These are phyloP conservation scores for Eimeria tenella DNA, from an alignment of 169 alveolate species.

Conservation along the genomic window DNA sequence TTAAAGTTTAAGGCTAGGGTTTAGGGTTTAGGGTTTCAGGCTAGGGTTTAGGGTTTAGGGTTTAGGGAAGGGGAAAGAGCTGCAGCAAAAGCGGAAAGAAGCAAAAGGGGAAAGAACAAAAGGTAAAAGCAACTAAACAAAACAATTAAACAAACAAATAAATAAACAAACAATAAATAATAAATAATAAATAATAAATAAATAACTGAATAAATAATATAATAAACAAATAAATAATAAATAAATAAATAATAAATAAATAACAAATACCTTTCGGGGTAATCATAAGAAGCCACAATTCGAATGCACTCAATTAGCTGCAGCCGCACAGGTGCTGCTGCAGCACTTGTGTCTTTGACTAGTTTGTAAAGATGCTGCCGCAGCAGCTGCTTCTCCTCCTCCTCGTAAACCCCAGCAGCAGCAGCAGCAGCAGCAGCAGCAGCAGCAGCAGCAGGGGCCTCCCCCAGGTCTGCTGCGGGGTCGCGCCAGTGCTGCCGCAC, in stretches of 20 bases:
- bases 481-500: constrained; percentile 56
- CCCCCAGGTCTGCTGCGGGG: not conserved
- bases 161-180: too few relatives aligned
- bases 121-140: too few relatives aligned
- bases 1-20: too few relatives aligned
- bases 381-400: constrained; percentile 36
- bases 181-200: not conserved
- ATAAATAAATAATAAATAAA: not conserved
- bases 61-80: too few relatives aligned
- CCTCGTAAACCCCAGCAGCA: not conserved
- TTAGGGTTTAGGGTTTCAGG: too few relatives aligned
- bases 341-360: not conserved
- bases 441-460: not conserved
- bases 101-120: too few relatives aligned
- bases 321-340: constrained; percentile 24
- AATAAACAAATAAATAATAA: too few relatives aligned
- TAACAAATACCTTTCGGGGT: not conserved
- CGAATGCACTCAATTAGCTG: constrained; percentile 70
- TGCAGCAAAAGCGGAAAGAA: too few relatives aligned
- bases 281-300: constrained; percentile 27
- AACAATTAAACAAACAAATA: too few relatives aligned
- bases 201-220: not conserved
- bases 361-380: not conserved
- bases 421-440: constrained; percentile 3
- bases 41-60: too few relatives aligned